Evolutionary conservation across 805 yeast species (phyloP).

Genomic region (Myxozyma sirexii): DNA sequence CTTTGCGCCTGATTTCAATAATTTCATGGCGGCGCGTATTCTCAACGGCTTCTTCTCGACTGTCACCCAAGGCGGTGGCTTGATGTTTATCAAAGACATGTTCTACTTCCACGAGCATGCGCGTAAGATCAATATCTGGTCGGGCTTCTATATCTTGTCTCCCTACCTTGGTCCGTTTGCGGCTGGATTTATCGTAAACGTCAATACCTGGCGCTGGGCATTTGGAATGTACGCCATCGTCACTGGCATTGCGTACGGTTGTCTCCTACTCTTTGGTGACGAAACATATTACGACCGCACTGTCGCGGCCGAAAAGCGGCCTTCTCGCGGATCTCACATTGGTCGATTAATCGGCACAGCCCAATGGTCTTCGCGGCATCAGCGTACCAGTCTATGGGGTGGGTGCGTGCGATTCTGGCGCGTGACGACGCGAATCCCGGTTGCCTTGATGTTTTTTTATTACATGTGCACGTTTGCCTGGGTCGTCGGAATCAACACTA

Average conservation of each 20-base stretch:
- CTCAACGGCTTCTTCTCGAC: constrained; percentile 50
- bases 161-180: constrained; percentile 30
- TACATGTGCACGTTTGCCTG: constrained; percentile 15
- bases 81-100: constrained; percentile 61
- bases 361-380: constrained; percentile 6
- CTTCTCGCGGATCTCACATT: constrained; percentile 1
- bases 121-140: constrained; percentile 67
- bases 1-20: constrained; percentile 19
- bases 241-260: constrained; percentile 11
- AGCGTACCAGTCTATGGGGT: neutral
- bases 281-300: constrained; percentile 19
- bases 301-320: constrained; percentile 5
- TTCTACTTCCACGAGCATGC: constrained; percentile 70
- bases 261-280: constrained; percentile 26
- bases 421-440: neutral
- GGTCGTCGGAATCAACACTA: constrained; percentile 11
- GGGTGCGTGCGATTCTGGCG: constrained; percentile 3
- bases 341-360: constrained; percentile 8
- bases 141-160: constrained; percentile 65
- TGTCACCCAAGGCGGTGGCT: constrained; percentile 77
- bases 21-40: constrained; percentile 38
- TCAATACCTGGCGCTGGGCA: constrained; percentile 30
- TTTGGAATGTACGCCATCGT: constrained; percentile 27
- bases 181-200: constrained; percentile 21
- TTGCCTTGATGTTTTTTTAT: neutral